Percentiles rank a stretch among this genome's conserved stretches.
phyloP scores from a whole-genome alignment of 768 basidiomycete genomes.

The Leccinum subgranulosum region DNA sequence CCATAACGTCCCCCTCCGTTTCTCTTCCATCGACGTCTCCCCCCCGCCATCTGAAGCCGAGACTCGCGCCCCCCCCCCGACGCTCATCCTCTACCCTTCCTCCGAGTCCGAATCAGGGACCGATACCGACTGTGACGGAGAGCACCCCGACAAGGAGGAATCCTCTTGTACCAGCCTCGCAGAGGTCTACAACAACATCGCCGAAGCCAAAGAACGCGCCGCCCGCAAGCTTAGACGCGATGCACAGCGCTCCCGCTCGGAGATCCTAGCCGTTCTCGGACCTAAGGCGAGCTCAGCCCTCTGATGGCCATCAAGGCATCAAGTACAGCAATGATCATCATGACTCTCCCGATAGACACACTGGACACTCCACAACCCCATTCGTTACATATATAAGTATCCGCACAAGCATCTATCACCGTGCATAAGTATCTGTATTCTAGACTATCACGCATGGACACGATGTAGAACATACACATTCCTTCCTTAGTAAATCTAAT shows the following conservation, averaged over 20 bases:
- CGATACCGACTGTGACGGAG: background rate
- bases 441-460: background rate
- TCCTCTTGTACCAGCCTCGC: background rate
- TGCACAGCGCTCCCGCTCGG: constrained; percentile 7
- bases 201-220: constrained; percentile 4
- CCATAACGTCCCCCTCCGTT: background rate
- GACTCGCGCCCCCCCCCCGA: background rate
- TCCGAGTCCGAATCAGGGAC: background rate
- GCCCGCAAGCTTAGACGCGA: constrained; percentile 9
- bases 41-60: background rate
- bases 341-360: background rate
- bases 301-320: background rate
- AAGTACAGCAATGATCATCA: background rate
- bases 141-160: background rate
- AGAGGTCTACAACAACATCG: background rate
- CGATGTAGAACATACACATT: background rate
- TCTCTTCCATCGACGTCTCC: no score
- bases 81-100: background rate
- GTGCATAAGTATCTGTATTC: background rate
- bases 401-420: background rate
- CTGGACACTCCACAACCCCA: background rate
- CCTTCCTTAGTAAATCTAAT: background rate
- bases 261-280: constrained; percentile 4
- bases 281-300: background rate
- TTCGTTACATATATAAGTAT: background rate